Conservation (phyloP, 108 stramenopile species). For the Schizochytrium sp. region DNA sequence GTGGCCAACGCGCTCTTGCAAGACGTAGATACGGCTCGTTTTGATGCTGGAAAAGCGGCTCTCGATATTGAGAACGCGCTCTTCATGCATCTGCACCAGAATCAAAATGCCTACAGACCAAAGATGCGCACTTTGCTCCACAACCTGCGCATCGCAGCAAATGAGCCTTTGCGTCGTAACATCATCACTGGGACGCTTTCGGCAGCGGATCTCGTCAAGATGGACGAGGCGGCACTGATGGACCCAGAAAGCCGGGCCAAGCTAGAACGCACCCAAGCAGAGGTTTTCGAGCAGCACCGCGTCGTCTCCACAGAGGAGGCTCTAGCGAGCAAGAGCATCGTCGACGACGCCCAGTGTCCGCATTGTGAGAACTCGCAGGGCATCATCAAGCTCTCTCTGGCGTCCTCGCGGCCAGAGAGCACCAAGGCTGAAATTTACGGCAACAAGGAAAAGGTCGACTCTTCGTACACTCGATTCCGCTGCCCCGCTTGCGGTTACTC, state of each 20-base stretch:
- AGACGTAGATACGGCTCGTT: neutral
- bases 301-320: neutral
- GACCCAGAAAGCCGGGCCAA: neutral
- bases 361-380: neutral
- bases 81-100: neutral
- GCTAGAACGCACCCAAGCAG: neutral
- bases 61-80: neutral
- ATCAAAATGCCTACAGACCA: neutral
- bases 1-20: neutral
- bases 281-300: neutral
- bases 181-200: neutral
- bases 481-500: neutral
- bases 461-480: neutral
- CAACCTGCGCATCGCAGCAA: neutral
- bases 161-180: neutral
- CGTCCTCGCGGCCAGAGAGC: neutral
- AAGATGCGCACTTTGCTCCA: neutral
- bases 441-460: neutral
- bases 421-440: conserved; percentile 3
- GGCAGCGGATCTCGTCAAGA: neutral
- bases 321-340: neutral
- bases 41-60: neutral
- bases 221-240: neutral
- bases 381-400: neutral
- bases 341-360: neutral